Percentiles rank a stretch among this genome's conserved stretches.
Conservation (phyloP, 2,329 filamentous ascomycete species). For the Fusarium devonianum region DNA sequence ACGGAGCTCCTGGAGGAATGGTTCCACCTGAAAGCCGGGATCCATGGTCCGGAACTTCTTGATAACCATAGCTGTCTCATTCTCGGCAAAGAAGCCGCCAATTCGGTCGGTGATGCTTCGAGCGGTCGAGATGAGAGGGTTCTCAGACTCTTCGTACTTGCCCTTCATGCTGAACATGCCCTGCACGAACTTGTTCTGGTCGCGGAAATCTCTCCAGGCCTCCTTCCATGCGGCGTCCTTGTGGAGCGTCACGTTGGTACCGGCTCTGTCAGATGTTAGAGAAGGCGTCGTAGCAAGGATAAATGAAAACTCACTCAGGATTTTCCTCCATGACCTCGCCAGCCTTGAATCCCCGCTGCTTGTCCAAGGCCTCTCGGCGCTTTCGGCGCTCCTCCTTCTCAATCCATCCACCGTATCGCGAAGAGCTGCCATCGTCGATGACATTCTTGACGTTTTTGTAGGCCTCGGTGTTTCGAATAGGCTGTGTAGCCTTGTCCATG, state of each 20-base stretch:
- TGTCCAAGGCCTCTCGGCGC: conserved; percentile 76
- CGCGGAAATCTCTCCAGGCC: conserved; percentile 95
- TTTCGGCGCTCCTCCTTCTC: conserved; percentile 93
- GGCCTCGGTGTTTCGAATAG: conserved; percentile 91
- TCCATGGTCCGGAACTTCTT: conserved; percentile 98
- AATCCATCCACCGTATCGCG: conserved; percentile 93
- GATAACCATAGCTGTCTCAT: conserved; percentile 96
- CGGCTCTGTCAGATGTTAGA: conserved; percentile 69
- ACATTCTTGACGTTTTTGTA: conserved; percentile 95
- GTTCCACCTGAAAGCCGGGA: conserved; percentile 91
- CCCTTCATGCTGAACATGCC: conserved; percentile 85
- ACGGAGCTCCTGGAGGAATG: conserved; percentile 92
- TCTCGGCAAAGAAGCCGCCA: conserved; percentile 96
- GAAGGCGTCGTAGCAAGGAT: background rate
- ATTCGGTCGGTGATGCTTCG: conserved; percentile 93
- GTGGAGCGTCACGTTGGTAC: conserved; percentile 92
- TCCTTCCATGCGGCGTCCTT: conserved; percentile 98
- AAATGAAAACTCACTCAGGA: conserved; percentile 75
- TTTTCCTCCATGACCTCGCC: conserved; percentile 77
- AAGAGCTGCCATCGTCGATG: conserved; percentile 96
- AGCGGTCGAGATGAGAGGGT: conserved; percentile 90
- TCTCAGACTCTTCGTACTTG: conserved; percentile 95
- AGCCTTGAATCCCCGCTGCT: conserved; percentile 58
- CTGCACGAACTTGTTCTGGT: conserved; percentile 87
- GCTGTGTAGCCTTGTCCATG: conserved; percentile 92